A percentile compares a stretch with the other conserved stretches of the same genome.
Evolutionary conservation across 208 protist genomes (phyloP).

Genomic region (Trichomonas tenax): DNA sequence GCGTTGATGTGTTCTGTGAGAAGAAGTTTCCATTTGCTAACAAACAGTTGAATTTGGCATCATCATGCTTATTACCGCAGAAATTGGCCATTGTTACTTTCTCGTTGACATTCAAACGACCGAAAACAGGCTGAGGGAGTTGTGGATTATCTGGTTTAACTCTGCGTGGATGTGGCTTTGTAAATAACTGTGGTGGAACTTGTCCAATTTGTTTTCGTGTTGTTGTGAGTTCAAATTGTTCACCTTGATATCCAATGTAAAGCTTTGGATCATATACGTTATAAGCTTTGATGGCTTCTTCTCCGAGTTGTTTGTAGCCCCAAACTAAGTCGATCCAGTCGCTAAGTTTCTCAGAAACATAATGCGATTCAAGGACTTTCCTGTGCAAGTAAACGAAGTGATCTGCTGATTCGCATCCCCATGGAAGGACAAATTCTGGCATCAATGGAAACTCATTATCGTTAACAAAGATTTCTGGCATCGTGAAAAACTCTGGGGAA

Average conservation of each 20-base stretch:
- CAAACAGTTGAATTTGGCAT: neutral
- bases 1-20: neutral
- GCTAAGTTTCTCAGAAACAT: conserved; percentile 43
- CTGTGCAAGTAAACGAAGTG: neutral
- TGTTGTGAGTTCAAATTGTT: neutral
- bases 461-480: neutral
- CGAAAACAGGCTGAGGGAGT: neutral
- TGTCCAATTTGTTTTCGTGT: neutral
- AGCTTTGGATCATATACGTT: neutral
- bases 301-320: neutral
- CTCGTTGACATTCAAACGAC: neutral
- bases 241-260: neutral
- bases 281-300: neutral
- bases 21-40: neutral
- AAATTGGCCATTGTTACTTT: neutral
- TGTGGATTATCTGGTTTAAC: neutral
- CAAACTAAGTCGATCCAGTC: conserved; percentile 29
- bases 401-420: neutral
- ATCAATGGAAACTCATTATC: conserved; percentile 20
- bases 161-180: neutral
- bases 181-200: neutral
- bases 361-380: conserved; percentile 59
- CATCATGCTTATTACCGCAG: neutral
- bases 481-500: neutral
- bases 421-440: conserved; percentile 37